A percentile compares a stretch with the other conserved stretches of the same genome.
These are phyloP conservation scores for Oenanthe javanica DNA, from an alignment of 140 eudicot species.

Conservation along the genomic window DNA sequence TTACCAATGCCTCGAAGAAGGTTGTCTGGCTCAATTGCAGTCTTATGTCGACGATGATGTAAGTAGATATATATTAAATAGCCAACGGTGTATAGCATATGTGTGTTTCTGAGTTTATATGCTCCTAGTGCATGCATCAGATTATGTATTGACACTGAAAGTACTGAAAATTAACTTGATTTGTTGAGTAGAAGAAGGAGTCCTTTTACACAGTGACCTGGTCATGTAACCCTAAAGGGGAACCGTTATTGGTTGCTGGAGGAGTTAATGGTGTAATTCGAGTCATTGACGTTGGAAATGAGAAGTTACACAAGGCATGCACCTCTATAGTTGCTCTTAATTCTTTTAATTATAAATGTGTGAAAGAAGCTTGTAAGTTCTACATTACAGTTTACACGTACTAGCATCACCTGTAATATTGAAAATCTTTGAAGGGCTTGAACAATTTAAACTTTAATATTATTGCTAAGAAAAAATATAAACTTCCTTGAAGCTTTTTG, in stretches of 20 bases:
- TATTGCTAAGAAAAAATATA: background rate
- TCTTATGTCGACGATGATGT: slow-evolving; percentile 91
- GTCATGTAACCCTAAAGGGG: slow-evolving; percentile 75
- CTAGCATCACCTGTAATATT: background rate
- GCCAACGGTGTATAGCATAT: background rate
- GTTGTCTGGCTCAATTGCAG: slow-evolving; percentile 77
- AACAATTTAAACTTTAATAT: background rate
- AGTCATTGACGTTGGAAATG: slow-evolving; percentile 84
- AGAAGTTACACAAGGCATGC: slow-evolving; percentile 78
- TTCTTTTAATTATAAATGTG: background rate
- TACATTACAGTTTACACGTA: background rate
- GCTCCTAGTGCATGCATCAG: slow-evolving; percentile 19
- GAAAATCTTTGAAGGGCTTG: background rate
- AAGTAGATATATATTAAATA: slow-evolving; percentile 23
- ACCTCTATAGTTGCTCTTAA: background rate
- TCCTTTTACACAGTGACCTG: slow-evolving; percentile 95
- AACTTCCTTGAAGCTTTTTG: background rate
- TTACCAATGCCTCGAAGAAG: slow-evolving; percentile 88
- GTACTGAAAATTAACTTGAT: background rate
- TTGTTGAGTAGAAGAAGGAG: slow-evolving; percentile 85
- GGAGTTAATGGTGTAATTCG: slow-evolving; percentile 90
- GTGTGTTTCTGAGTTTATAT: background rate
- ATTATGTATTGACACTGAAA: background rate
- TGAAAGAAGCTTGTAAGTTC: background rate
- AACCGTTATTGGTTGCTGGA: slow-evolving; percentile 86